Base-by-base conservation (phyloP, 208 protist species). In the Phytomonas sp. region DNA sequence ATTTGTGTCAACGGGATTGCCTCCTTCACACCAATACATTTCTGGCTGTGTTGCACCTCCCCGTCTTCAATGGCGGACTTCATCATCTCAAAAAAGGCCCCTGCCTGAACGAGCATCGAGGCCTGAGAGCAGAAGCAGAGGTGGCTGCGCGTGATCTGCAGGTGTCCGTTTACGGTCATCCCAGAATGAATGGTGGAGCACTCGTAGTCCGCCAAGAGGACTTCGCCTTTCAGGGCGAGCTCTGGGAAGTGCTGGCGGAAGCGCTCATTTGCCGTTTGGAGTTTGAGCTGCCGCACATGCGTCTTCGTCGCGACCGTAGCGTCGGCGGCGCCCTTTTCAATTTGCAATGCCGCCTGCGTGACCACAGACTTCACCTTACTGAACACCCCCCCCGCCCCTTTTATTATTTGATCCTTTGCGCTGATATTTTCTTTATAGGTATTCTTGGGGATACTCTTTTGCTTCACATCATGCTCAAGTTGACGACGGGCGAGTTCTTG, bases 101-200 rank as follows among this genome's bases (percentile, higher is more conserved):
- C 71, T 52, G 71, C 71, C 72, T 75, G 75, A 32, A 70, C 67
- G n/a, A 69, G 67, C 60, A 62, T 36, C 29, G 64, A 69, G 5
- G 70, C 78, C 61, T 83, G 73, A 1, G 80, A 74, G 49, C 72
- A 78, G 76, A 94, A 94, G 73, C 82, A 88, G 29, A 94, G 63
- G 63, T 91, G 77, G 66, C 79, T 76, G 32, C 74, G 72, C 37
- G 83, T 91, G 72, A 94, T 86, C 29, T 86, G 71, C 16, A 94
- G 14, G 61, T 84, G 78, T 0, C 89, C 89, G 19, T 34, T 72
- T 10, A 91, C 68, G 19, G 42, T 31, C 34, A 68, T 26, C 14
- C 83, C 84, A 32, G 59, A 71, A 75, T 89, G 78, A 71, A 94
- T 89, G 19, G 82, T 85, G 19, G 61, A 68, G 70, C 87, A 92